These are phyloP conservation scores for Arthrobotrys pseudoclavata DNA, from an alignment of 2,329 filamentous ascomycete genomes.

Conservation along the genomic window DNA sequence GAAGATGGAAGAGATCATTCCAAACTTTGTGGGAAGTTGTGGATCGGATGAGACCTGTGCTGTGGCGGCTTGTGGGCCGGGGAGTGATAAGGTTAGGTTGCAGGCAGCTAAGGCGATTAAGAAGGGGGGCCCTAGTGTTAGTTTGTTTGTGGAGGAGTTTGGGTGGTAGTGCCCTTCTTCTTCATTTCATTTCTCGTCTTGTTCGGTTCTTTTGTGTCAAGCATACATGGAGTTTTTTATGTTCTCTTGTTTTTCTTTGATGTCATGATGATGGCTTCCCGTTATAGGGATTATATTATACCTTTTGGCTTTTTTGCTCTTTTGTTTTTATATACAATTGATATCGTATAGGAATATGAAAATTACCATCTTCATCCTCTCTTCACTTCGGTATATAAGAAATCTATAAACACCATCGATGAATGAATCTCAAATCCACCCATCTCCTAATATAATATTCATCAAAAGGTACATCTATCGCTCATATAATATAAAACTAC, in stretches of 20 bases:
- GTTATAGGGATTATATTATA: not conserved
- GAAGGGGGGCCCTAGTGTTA: constrained; percentile 58
- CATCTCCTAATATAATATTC: not conserved
- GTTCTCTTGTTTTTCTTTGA: not conserved
- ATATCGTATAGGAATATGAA: not conserved
- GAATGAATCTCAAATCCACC: constrained; percentile 13
- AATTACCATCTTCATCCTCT: not conserved
- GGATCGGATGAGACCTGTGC: constrained; percentile 58
- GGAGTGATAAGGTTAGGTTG: constrained; percentile 50
- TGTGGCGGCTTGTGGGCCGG: constrained; percentile 47
- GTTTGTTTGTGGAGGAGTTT: constrained; percentile 60
- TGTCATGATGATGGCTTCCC: not conserved
- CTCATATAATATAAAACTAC: constrained; percentile 2
- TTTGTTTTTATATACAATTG: not conserved
- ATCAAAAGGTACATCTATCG: not conserved
- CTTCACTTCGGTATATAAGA: not conserved
- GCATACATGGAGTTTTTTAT: constrained; percentile 7
- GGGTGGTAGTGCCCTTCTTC: constrained; percentile 54
- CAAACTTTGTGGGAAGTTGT: constrained; percentile 52
- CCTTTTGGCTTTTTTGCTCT: not conserved
- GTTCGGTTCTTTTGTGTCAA: constrained; percentile 21
- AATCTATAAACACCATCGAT: not conserved
- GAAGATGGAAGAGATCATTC: constrained; percentile 53
- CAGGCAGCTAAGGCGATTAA: constrained; percentile 46
- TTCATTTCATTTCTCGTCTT: constrained; percentile 26